phyloP scores from a whole-genome alignment of 495 filamentous ascomycete genomes.

The Hypoxylon subgilvum region DNA sequence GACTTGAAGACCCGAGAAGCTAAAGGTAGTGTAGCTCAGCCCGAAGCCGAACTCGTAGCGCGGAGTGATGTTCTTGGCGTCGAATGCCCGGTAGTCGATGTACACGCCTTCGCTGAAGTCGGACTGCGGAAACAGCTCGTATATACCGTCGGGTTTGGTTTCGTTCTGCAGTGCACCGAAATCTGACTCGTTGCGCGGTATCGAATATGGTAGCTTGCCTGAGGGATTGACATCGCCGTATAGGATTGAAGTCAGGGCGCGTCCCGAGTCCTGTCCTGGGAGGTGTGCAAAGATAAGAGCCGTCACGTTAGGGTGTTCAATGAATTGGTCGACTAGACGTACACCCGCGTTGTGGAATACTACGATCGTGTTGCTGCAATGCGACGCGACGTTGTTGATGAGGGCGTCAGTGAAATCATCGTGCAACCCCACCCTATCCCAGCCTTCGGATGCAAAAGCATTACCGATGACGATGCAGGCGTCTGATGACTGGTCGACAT shows the following conservation, averaged over 20 bases:
- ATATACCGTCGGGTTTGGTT: conserved; percentile 44
- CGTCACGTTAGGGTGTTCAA: conserved; percentile 67
- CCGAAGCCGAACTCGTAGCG: conserved; percentile 77
- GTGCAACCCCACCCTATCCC: conserved; percentile 48
- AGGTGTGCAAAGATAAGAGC: conserved; percentile 66
- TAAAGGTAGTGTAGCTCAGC: conserved; percentile 71
- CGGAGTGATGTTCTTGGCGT: conserved; percentile 65
- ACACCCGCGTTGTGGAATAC: conserved; percentile 66
- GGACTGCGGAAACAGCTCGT: conserved; percentile 59
- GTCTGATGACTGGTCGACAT: conserved; percentile 60
- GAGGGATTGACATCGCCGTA: conserved; percentile 65
- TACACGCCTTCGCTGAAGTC: conserved; percentile 69
- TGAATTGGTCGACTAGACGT: conserved; percentile 62
- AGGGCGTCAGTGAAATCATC: conserved; percentile 64
- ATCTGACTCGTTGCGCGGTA: conserved; percentile 67
- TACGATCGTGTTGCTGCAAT: conserved; percentile 67
- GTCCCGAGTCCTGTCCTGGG: conserved; percentile 66
- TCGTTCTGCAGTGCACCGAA: conserved; percentile 55
- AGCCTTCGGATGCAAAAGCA: conserved; percentile 62
- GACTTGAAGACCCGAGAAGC: conserved; percentile 52
- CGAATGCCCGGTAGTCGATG: conserved; percentile 72
- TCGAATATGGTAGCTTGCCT: conserved; percentile 74
- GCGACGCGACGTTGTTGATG: conserved; percentile 60
- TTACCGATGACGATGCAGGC: conserved; percentile 72
- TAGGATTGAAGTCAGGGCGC: conserved; percentile 61